Conservation (phyloP, 345 rosid species). For the Gossypium stocksii region DNA sequence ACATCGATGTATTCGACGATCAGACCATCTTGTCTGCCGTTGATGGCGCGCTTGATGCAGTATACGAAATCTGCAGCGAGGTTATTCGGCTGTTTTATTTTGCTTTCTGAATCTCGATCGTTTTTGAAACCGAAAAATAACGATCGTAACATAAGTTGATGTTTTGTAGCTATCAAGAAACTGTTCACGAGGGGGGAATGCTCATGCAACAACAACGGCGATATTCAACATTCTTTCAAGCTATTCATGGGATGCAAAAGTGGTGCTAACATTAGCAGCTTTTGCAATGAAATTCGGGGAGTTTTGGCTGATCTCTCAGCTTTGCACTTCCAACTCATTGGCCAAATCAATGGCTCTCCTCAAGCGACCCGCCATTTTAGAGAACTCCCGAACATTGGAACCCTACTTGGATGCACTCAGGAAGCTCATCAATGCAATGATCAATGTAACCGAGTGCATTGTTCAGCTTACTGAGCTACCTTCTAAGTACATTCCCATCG, state of each 20-base stretch:
- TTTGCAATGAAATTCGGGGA: constrained; percentile 41
- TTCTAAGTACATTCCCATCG: constrained; percentile 40
- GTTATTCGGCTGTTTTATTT: constrained; percentile 11
- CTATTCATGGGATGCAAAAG: constrained; percentile 50
- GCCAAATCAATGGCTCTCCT: constrained; percentile 38
- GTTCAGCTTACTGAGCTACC: constrained; percentile 54
- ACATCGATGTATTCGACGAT: constrained; percentile 19
- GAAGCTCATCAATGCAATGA: constrained; percentile 36
- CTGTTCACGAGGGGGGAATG: constrained; percentile 45
- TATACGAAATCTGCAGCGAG: constrained; percentile 43
- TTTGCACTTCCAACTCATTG: constrained; percentile 26
- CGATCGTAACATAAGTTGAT: too few relatives aligned
- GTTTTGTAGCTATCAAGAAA: constrained; percentile 37
- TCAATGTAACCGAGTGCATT: constrained; percentile 53
- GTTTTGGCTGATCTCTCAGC: constrained; percentile 34
- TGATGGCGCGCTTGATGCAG: constrained; percentile 32
- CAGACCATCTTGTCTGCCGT: neutral
- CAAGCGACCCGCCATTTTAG: constrained; percentile 38
- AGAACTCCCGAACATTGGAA: constrained; percentile 22
- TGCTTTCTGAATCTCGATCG: too few relatives aligned
- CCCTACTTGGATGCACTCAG: constrained; percentile 39
- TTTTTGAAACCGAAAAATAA: too few relatives aligned
- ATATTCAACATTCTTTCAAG: constrained; percentile 33
- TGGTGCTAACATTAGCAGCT: constrained; percentile 45
- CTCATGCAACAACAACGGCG: constrained; percentile 35